Evolutionary conservation across 179 eudicot species (phyloP).

Genomic region (Spinacia oleracea): DNA sequence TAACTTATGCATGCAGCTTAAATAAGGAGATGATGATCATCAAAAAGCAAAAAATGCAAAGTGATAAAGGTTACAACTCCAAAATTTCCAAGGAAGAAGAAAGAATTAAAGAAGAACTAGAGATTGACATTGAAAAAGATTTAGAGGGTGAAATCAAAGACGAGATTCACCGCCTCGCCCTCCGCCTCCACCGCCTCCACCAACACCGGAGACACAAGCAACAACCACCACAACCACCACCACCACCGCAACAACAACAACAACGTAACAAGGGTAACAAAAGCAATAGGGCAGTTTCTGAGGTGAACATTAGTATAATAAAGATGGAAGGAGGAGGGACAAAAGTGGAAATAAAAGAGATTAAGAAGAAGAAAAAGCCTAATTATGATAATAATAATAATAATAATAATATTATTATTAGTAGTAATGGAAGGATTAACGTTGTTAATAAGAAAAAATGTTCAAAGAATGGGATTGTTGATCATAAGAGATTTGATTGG

Average conservation of each 20-base stretch:
- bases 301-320: slow-evolving; percentile 59
- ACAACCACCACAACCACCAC: slow-evolving; percentile 54
- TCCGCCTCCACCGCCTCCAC: slow-evolving; percentile 57
- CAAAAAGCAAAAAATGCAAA: not conserved
- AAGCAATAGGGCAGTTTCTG: slow-evolving; percentile 34
- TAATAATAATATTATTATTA: not conserved
- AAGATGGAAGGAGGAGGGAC: slow-evolving; percentile 65
- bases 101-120: slow-evolving; percentile 46
- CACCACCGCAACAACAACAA: slow-evolving; percentile 35
- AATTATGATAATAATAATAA: not conserved
- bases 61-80: not conserved
- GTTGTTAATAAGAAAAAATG: not conserved
- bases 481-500: slow-evolving; percentile 32
- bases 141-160: slow-evolving; percentile 76
- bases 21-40: not conserved
- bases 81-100: slow-evolving; percentile 18
- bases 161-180: slow-evolving; percentile 61
- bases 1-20: slow-evolving; percentile 17
- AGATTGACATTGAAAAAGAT: slow-evolving; percentile 56
- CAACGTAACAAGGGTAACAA: slow-evolving; percentile 3
- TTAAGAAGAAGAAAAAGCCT: slow-evolving; percentile 39
- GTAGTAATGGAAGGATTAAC: not conserved
- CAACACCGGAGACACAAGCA: slow-evolving; percentile 36
- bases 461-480: not conserved
- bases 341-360: slow-evolving; percentile 58